Conservation (phyloP, 2,329 filamentous ascomycete species). For the Dactylonectria estremocensis region DNA sequence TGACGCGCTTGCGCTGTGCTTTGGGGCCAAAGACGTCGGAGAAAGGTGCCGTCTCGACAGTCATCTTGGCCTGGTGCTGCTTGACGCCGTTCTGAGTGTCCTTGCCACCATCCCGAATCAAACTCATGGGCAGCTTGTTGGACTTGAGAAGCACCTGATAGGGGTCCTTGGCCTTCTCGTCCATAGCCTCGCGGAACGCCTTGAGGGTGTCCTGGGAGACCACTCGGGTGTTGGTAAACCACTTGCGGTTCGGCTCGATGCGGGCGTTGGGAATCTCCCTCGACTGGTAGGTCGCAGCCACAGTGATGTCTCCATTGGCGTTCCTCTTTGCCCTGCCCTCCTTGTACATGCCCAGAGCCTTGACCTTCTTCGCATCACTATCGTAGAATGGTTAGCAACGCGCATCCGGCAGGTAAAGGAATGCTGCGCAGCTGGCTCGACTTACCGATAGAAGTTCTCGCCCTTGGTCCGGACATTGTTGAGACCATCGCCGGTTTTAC, state of each 20-base stretch:
- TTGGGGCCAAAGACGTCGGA: slow-evolving; percentile 93
- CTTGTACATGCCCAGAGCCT: slow-evolving; percentile 91
- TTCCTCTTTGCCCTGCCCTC: slow-evolving; percentile 88
- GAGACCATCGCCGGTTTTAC: slow-evolving; percentile 89
- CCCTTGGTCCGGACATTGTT: slow-evolving; percentile 93
- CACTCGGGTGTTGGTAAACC: slow-evolving; percentile 94
- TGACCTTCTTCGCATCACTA: slow-evolving; percentile 86
- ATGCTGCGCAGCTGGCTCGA: not conserved
- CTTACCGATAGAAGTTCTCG: slow-evolving; percentile 96
- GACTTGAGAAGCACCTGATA: slow-evolving; percentile 96
- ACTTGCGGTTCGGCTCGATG: slow-evolving; percentile 96
- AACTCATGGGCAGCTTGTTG: slow-evolving; percentile 96
- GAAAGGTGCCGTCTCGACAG: slow-evolving; percentile 89
- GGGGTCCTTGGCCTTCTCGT: slow-evolving; percentile 89
- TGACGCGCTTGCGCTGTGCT: slow-evolving; percentile 91
- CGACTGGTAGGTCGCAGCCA: slow-evolving; percentile 88
- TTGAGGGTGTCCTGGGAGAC: slow-evolving; percentile 91
- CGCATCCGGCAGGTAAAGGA: not conserved
- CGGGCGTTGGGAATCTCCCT: slow-evolving; percentile 85
- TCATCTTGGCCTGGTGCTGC: slow-evolving; percentile 94
- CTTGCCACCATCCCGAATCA: slow-evolving; percentile 84
- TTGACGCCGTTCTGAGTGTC: slow-evolving; percentile 84
- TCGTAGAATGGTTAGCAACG: slow-evolving; percentile 29
- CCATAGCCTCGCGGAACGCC: slow-evolving; percentile 92
- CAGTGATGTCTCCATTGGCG: slow-evolving; percentile 85